Evolutionary conservation across 2,329 filamentous ascomycete genomes (phyloP), one percentile per base, ranked within the genome.

Genomic region (Byssochlamys sp.): DNA sequence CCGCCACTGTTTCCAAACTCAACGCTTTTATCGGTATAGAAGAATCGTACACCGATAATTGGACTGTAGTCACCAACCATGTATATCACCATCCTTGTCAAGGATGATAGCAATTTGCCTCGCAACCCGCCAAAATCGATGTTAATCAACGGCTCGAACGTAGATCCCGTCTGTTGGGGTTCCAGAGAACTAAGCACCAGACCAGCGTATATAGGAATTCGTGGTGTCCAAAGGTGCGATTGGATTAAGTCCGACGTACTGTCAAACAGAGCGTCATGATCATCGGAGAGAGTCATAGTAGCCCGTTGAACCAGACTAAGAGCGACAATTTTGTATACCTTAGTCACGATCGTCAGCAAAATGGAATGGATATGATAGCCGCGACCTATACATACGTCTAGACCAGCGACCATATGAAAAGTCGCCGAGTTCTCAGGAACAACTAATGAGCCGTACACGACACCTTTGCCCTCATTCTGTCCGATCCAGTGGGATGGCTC

Each of bases 91-190:
- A 61, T 28, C 5, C 48, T 50, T 26, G 57, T 57, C 29, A 62
- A 49, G 3, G 33, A 54, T 11, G 33, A 12, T 4, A 62, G 53
- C 25, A 27, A 28, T 3, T 24, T 24, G 12, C 61, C 59, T 11
- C 49, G 26, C 26, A 27, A 45, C 6, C 57, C 53, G n/a, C 58
- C 59, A 24, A 61, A 62, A 33, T 61, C 59, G 12, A 61, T 55
- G 52, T 57, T 60, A n/a, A 45, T 26, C 2, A 62, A 24, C 3
- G 59, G 56, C 33, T 58, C 54, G 35, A 59, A 62, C 31, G 31
- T 33, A 11, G 31, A 33, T 33, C 9, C 12, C 3, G 48, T 7
- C 24, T 35, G 29, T n/a, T 26, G 12, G 11, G 55, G 24, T 33
- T 33, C 31, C 2, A 33, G 6, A 11, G 31, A 33, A 33, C 31